These are phyloP conservation scores for Neohortaea acidophila DNA, from an alignment of 495 filamentous ascomycete species.

Conservation along the genomic window DNA sequence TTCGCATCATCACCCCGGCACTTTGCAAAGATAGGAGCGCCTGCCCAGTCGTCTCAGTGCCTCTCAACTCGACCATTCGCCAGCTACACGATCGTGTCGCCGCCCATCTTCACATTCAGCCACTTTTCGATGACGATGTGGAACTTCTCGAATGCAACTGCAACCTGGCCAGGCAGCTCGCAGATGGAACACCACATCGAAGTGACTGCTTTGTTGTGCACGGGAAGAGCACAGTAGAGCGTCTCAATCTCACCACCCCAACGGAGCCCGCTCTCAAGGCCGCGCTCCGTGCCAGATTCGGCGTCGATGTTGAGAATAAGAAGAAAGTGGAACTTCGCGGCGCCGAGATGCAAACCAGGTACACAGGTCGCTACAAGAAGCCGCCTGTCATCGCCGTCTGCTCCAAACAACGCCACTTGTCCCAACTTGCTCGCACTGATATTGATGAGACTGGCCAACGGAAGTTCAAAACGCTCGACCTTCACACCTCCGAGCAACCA, in stretches of 20 bases:
- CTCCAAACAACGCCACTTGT: slow-evolving; percentile 7
- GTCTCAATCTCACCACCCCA: background rate
- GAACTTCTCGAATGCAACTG: slow-evolving; percentile 21
- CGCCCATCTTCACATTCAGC: slow-evolving; percentile 6
- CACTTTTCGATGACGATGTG: background rate
- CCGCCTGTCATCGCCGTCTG: slow-evolving; percentile 9
- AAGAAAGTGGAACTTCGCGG: slow-evolving; percentile 3
- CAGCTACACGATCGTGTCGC: slow-evolving; percentile 11
- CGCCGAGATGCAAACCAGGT: background rate
- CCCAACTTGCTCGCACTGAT: slow-evolving; percentile 4
- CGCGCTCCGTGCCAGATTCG: slow-evolving; percentile 1
- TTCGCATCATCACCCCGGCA: slow-evolving; percentile 16
- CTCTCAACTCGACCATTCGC: slow-evolving; percentile 1
- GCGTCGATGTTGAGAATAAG: slow-evolving; percentile 1
- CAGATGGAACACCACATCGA: slow-evolving; percentile 2
- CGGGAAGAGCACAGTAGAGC: slow-evolving; percentile 14
- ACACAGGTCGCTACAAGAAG: slow-evolving; percentile 4
- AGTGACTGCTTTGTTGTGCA: slow-evolving; percentile 10
- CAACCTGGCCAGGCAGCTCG: slow-evolving; percentile 19
- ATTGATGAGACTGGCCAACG: slow-evolving; percentile 5
- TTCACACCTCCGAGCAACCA: slow-evolving; percentile 16
- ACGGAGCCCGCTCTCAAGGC: background rate
- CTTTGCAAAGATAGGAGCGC: slow-evolving; percentile 1
- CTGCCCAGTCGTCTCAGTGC: slow-evolving; percentile 1
- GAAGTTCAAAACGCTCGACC: slow-evolving; percentile 12